These are phyloP conservation scores for Aspergillus amoenus DNA, from an alignment of 2,329 filamentous ascomycete genomes.

Conservation along the genomic window DNA sequence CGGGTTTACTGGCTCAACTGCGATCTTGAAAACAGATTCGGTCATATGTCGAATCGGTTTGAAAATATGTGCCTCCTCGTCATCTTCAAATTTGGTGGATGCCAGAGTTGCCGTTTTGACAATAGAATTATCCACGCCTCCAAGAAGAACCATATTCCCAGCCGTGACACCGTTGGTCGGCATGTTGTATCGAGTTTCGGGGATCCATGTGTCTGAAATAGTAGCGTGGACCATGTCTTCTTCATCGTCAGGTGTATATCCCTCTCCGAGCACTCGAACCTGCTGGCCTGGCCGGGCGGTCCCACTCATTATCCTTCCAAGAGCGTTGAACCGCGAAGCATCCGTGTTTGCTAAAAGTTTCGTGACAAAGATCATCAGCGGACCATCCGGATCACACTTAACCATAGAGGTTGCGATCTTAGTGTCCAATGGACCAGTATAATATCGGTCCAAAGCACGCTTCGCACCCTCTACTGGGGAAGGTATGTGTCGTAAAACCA, in stretches of 20 bases:
- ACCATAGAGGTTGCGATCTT: conserved; percentile 78
- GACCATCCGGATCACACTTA: conserved; percentile 82
- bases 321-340: conserved; percentile 85
- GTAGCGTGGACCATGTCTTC: conserved; percentile 93
- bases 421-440: conserved; percentile 84
- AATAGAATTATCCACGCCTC: conserved; percentile 94
- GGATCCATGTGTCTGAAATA: conserved; percentile 83
- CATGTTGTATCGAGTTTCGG: conserved; percentile 89
- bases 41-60: conserved; percentile 91
- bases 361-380: conserved; percentile 85
- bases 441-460: conserved; percentile 78
- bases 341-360: conserved; percentile 91
- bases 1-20: conserved; percentile 96
- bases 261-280: conserved; percentile 89
- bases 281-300: conserved; percentile 78
- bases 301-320: conserved; percentile 90
- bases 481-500: conserved; percentile 86
- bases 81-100: conserved; percentile 73
- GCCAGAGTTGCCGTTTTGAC: conserved; percentile 95
- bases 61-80: conserved; percentile 95
- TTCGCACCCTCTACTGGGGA: conserved; percentile 78
- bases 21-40: conserved; percentile 95
- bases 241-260: conserved; percentile 94
- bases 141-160: conserved; percentile 88
- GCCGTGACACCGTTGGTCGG: conserved; percentile 88